phyloP scores from a whole-genome alignment of 805 yeast species.

The Saccharomycopsis javanensis region DNA sequence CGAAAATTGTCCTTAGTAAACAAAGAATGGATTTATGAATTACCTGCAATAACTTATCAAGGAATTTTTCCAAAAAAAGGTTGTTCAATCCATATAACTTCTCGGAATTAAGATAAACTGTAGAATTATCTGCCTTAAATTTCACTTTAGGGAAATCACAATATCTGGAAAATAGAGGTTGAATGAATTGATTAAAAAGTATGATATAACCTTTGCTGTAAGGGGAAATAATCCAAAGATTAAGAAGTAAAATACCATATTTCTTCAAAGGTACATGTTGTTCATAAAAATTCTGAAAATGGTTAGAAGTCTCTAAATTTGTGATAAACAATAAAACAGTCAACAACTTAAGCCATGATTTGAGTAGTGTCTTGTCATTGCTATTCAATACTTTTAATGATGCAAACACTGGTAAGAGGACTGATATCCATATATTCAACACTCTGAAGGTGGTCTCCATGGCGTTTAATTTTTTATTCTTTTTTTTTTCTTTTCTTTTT shows the following conservation, averaged over 20 bases:
- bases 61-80: not conserved
- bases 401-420: conserved; percentile 8
- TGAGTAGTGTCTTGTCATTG: conserved; percentile 12
- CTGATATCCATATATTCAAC: not conserved
- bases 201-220: conserved; percentile 16
- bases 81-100: not conserved
- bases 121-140: not conserved
- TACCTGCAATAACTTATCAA: not conserved
- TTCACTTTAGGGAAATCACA: not conserved
- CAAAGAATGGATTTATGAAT: not conserved
- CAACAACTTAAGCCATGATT: conserved; percentile 16
- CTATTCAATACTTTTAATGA: conserved; percentile 10
- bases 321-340: conserved; percentile 4
- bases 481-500: too few species aligned
- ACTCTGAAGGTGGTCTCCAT: not conserved
- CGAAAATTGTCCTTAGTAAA: not conserved
- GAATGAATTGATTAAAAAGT: conserved; percentile 16
- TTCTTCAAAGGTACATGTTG: not conserved
- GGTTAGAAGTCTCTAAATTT: not conserved
- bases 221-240: conserved; percentile 15
- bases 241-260: not conserved
- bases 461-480: not conserved
- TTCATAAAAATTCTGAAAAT: not conserved
- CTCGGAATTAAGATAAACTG: not conserved
- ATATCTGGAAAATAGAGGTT: conserved; percentile 8